These are phyloP conservation scores for Schizopora paradoxa DNA, from an alignment of 1,284 basidiomycete species.

Conservation along the genomic window DNA sequence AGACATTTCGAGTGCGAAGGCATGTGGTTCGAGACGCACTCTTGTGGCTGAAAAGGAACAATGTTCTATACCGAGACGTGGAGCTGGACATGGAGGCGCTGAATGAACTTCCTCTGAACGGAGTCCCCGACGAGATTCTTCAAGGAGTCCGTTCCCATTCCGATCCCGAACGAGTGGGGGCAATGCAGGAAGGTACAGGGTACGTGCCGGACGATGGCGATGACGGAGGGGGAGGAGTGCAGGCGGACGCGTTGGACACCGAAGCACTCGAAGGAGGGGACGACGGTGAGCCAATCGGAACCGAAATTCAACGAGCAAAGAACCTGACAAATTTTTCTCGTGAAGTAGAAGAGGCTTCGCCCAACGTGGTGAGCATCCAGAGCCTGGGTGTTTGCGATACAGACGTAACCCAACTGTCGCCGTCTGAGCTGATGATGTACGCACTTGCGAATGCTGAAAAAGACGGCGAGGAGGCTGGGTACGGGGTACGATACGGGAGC, in stretches of 20 bases:
- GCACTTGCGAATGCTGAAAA: slow-evolving; percentile 15
- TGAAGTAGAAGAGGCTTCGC: neutral
- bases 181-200: slow-evolving; percentile 25
- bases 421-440: slow-evolving; percentile 21
- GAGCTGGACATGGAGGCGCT: slow-evolving; percentile 24
- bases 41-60: slow-evolving; percentile 31
- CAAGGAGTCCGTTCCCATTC: slow-evolving; percentile 19
- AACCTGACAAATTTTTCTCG: slow-evolving; percentile 7
- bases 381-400: slow-evolving; percentile 22
- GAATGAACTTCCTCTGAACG: slow-evolving; percentile 27
- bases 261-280: slow-evolving; percentile 2
- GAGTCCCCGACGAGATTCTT: slow-evolving; percentile 29
- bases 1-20: slow-evolving; percentile 26
- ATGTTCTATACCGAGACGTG: slow-evolving; percentile 30
- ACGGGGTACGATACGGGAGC: slow-evolving; percentile 23
- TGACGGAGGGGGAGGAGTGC: neutral
- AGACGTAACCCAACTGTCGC: slow-evolving; percentile 16
- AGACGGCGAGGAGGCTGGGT: slow-evolving; percentile 20
- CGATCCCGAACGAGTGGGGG: slow-evolving; percentile 18
- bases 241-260: neutral
- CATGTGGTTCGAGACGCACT: slow-evolving; percentile 23
- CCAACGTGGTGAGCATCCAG: slow-evolving; percentile 13
- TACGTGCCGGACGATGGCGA: slow-evolving; percentile 26
- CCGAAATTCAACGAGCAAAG: slow-evolving; percentile 11
- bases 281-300: slow-evolving; percentile 3